Evolutionary conservation across 1,284 basidiomycete species (phyloP).

Genomic region (Mycosarcoma mackinlayi): DNA sequence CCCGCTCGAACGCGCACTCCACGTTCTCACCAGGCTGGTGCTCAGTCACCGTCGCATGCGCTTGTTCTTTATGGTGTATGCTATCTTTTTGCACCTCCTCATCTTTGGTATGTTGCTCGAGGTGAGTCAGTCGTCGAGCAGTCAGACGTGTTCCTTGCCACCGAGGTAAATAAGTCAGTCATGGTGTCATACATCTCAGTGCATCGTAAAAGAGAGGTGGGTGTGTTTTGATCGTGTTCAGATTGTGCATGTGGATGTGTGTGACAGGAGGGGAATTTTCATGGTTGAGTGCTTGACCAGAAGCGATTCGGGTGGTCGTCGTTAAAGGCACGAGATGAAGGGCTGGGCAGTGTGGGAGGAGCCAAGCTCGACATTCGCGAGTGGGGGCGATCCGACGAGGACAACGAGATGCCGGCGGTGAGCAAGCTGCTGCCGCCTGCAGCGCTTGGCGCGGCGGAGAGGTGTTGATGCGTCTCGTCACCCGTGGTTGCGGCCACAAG

Average conservation of each 20-base stretch:
- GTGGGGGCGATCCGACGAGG: neutral
- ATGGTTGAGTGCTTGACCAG: conserved; percentile 11
- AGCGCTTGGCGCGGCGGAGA: no score
- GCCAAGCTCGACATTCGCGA: neutral
- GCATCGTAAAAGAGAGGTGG: no score
- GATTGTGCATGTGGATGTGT: neutral
- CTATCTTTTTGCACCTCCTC: conserved; percentile 79
- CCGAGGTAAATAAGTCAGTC: neutral
- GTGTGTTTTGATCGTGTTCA: no score
- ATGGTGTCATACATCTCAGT: no score
- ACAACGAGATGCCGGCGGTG: neutral
- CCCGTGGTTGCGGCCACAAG: neutral
- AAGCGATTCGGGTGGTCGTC: conserved; percentile 9
- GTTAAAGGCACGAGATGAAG: neutral
- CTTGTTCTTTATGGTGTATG: conserved; percentile 83
- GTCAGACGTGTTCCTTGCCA: conserved; percentile 30
- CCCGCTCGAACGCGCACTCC: conserved; percentile 86
- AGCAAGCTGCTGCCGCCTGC: neutral
- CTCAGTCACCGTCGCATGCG: conserved; percentile 80
- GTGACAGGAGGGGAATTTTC: neutral
- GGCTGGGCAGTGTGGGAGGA: neutral
- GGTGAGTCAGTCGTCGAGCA: conserved; percentile 30
- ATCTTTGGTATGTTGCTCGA: conserved; percentile 76
- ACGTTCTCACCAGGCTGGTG: conserved; percentile 84
- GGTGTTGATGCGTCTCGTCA: neutral